Evolutionary conservation across 108 stramenopile genomes (phyloP), one percentile per base, ranked within the genome.

Genomic region (Cylindrotheca fusiformis): DNA sequence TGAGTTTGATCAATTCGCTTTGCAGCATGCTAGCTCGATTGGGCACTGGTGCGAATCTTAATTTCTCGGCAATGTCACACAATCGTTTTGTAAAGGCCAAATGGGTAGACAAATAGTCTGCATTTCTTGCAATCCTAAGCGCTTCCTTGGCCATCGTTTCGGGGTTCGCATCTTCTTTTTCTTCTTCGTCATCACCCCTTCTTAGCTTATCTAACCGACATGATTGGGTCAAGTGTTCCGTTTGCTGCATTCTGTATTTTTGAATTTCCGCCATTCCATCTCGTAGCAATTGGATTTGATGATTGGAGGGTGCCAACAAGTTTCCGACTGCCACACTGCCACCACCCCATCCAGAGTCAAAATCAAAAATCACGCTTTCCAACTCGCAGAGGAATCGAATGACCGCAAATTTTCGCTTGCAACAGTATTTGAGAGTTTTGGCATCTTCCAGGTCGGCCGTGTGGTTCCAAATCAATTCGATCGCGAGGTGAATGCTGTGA

Each of bases 401-500:
- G 4, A 93, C 81, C 22, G 92, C 78, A 76, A 73, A 86, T 49
- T 85, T 66, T 0, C 92, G 83, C 14, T 72, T 51, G n/a, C 84
- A 69, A 49, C 83, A 84, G 2, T 60, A 45, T 17, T 73, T 49
- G 27, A 66, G 53, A 46, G 74, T 72, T 36, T 41, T 72, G 22
- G 79, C 51, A 58, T 93, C 92, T 67, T 93, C 88, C 48, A 93
- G 72, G 65, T 93, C 92, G n/a, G 92, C 92, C 32, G 78, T 72
- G 44, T 86, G 82, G 45, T 81, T 79, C 92, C 92, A 93, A 24
- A 87, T 79, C 54, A 93, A 60, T 56, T 90, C 86, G 52, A 88
- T 64, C 1, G 85, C 88, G 41, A 93, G 70, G 68, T 93, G 92
- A 41, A 93, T 74, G 29, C 84, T 86, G 65, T 88, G 72, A 28